Evolutionary conservation across 495 filamentous ascomycete species (phyloP).

Genomic region (Daldinia grandis): DNA sequence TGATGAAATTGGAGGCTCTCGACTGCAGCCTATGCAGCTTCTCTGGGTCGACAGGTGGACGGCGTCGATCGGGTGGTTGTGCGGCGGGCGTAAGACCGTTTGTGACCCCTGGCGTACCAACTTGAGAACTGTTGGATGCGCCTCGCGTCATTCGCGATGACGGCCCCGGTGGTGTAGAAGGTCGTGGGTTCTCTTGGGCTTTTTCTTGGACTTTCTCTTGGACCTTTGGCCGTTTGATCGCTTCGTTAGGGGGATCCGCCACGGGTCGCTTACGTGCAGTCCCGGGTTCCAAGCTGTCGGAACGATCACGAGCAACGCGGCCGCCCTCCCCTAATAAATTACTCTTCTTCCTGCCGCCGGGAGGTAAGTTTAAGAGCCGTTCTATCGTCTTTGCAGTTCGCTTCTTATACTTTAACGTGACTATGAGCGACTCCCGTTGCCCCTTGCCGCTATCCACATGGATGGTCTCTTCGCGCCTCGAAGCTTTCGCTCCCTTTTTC

Average conservation of each 20-base stretch:
- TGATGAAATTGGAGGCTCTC: constrained; percentile 40
- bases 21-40: constrained; percentile 39
- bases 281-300: constrained; percentile 49
- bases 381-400: constrained; percentile 51
- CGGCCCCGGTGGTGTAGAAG: constrained; percentile 57
- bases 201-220: no score
- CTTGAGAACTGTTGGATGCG: constrained; percentile 56
- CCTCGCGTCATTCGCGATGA: constrained; percentile 58
- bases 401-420: constrained; percentile 54
- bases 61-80: constrained; percentile 46
- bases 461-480: constrained; percentile 44
- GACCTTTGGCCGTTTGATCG: constrained; percentile 47
- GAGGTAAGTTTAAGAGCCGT: constrained; percentile 54
- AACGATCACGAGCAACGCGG: constrained; percentile 45
- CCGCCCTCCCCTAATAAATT: constrained; percentile 50
- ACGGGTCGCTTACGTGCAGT: constrained; percentile 56
- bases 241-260: constrained; percentile 44
- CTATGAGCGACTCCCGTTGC: constrained; percentile 34
- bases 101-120: constrained; percentile 51
- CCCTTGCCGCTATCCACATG: constrained; percentile 45
- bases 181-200: constrained; percentile 36
- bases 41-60: constrained; percentile 36
- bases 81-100: constrained; percentile 51
- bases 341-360: constrained; percentile 46
- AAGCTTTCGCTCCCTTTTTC: constrained; percentile 48